Evolutionary conservation across 768 basidiomycete species (phyloP).

Genomic region (Clitopilus hobsonii): DNA sequence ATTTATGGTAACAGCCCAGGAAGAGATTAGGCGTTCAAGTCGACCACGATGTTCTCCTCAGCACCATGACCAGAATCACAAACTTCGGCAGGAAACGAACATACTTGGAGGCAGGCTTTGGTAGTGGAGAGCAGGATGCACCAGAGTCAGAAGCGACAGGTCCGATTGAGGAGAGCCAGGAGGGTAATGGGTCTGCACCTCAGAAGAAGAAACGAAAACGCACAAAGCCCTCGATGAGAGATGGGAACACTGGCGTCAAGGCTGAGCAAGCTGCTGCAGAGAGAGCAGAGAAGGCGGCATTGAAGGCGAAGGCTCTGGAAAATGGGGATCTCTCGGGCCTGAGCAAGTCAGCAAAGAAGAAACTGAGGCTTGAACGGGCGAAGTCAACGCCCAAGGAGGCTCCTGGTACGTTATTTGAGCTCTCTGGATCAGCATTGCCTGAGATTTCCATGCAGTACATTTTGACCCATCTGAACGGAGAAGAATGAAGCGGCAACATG

Average conservation of each 20-base stretch:
- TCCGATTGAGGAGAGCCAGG: constrained; percentile 1
- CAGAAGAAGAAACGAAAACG: constrained; percentile 61
- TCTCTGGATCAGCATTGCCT: not conserved
- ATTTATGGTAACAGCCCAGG: not conserved
- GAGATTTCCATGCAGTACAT: constrained; percentile 1
- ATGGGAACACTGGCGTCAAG: constrained; percentile 26
- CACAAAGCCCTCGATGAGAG: constrained; percentile 40
- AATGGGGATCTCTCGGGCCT: constrained; percentile 7
- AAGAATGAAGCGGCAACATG: constrained; percentile 57
- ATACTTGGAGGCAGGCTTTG: constrained; percentile 61
- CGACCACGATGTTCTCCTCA: not conserved
- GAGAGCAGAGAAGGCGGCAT: constrained; percentile 6
- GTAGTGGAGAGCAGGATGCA: constrained; percentile 12
- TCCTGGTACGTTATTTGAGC: not conserved
- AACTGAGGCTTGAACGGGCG: constrained; percentile 20
- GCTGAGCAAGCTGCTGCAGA: constrained; percentile 16
- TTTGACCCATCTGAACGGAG: constrained; percentile 46
- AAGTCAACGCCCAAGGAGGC: constrained; percentile 15
- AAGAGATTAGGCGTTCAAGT: not conserved
- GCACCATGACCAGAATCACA: constrained; percentile 69
- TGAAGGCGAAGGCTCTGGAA: constrained; percentile 11
- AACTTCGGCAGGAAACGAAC: constrained; percentile 72
- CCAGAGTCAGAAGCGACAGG: constrained; percentile 8
- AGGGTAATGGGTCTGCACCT: constrained; percentile 14
- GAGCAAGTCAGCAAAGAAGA: constrained; percentile 17